Percentiles rank a stretch among this genome's conserved stretches.
phyloP scores from a whole-genome alignment of 495 filamentous ascomycete species.

The Aspergillus hancockii region DNA sequence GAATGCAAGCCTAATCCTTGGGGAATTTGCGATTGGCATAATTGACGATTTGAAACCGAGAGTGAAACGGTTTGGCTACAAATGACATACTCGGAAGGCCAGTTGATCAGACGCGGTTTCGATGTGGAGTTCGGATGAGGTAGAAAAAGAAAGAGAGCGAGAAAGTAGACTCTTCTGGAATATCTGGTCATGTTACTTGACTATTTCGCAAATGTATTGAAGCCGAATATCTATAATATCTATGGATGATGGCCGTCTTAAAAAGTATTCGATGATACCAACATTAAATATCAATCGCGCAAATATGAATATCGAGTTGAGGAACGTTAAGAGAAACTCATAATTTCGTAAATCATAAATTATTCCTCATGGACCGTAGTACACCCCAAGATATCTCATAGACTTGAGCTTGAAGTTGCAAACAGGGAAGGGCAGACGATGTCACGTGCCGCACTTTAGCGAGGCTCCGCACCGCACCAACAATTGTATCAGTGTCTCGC shows the following conservation, averaged over 20 bases:
- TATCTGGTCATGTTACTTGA: not conserved
- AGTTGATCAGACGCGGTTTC: not conserved
- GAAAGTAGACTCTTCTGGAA: not conserved
- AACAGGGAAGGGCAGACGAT: constrained; percentile 40
- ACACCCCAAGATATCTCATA: not conserved
- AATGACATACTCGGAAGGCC: not conserved
- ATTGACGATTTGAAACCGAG: not conserved
- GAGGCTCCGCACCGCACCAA: constrained; percentile 48
- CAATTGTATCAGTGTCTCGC: constrained; percentile 43
- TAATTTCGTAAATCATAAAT: not conserved
- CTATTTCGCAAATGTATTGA: not conserved
- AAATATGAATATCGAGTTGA: not conserved
- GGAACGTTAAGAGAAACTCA: not conserved
- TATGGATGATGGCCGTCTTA: not conserved
- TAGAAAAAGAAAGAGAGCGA: not conserved
- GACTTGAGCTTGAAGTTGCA: constrained; percentile 2
- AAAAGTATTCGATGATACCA: not conserved
- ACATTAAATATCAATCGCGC: not conserved
- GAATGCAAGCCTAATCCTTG: constrained; percentile 30
- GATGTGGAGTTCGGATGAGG: not conserved
- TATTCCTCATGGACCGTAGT: not conserved
- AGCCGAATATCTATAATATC: not conserved
- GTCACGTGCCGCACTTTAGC: constrained; percentile 51
- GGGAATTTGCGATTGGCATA: constrained; percentile 33
- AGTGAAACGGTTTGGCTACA: not conserved